Evolutionary conservation across 805 yeast genomes (phyloP).

Genomic region (Osmozyma mogii): DNA sequence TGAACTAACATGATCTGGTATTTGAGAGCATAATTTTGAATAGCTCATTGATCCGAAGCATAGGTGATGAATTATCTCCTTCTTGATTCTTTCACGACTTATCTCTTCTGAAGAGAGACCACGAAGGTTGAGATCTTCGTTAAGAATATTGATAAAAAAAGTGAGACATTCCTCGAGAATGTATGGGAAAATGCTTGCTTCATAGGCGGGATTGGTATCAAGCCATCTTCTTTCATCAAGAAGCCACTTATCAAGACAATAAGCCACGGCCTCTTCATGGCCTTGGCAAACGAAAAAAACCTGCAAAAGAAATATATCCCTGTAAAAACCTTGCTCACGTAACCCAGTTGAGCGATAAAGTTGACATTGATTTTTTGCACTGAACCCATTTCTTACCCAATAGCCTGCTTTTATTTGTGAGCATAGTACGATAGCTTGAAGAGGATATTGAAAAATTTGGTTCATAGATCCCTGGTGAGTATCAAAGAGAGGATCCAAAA

Average conservation of each 20-base stretch:
- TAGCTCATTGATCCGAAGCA: slow-evolving; percentile 69
- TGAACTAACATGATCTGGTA: slow-evolving; percentile 69
- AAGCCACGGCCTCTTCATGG: slow-evolving; percentile 48
- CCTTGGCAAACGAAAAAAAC: slow-evolving; percentile 42
- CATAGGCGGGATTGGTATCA: slow-evolving; percentile 22
- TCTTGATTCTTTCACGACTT: slow-evolving; percentile 42
- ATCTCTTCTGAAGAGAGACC: slow-evolving; percentile 43
- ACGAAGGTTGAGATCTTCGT: slow-evolving; percentile 56
- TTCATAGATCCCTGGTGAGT: slow-evolving; percentile 6
- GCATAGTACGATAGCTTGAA: slow-evolving; percentile 66
- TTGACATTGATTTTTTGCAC: slow-evolving; percentile 69
- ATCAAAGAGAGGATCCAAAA: slow-evolving; percentile 9
- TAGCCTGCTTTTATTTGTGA: slow-evolving; percentile 83
- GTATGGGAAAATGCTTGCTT: slow-evolving; percentile 42
- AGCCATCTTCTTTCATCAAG: slow-evolving; percentile 22
- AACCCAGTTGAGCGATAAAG: slow-evolving; percentile 72
- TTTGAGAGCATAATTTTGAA: slow-evolving; percentile 55
- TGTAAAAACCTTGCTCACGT: slow-evolving; percentile 72
- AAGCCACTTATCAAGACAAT: slow-evolving; percentile 66
- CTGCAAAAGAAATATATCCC: slow-evolving; percentile 74
- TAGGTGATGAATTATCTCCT: slow-evolving; percentile 77
- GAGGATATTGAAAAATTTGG: slow-evolving; percentile 59
- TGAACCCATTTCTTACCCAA: slow-evolving; percentile 92
- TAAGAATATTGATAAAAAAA: slow-evolving; percentile 56
- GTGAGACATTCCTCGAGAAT: slow-evolving; percentile 77